These are phyloP conservation scores for Brassica incana DNA, from an alignment of 345 rosid species.

Conservation along the genomic window DNA sequence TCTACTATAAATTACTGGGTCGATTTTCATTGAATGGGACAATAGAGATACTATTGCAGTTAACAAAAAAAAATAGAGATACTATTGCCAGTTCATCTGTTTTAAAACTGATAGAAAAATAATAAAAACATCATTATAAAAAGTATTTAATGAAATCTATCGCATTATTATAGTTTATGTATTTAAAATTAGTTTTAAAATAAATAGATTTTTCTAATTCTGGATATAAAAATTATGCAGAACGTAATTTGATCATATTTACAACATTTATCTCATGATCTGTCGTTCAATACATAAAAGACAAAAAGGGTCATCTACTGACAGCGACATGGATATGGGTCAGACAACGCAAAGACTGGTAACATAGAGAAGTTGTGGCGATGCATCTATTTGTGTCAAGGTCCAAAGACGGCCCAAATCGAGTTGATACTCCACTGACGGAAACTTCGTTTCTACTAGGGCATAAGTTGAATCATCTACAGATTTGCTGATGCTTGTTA, in stretches of 20 bases:
- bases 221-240: not conserved
- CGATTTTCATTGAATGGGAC: not conserved
- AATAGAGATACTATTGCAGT: too few relatives aligned
- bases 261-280: not conserved
- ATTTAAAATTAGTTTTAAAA: too few relatives aligned
- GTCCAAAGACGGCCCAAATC: not conserved
- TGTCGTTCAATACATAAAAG: not conserved
- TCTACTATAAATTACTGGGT: not conserved
- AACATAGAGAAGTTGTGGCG: not conserved
- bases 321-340: not conserved
- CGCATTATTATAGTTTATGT: not conserved
- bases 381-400: not conserved
- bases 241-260: not conserved
- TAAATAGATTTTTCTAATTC: not conserved
- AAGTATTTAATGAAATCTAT: not conserved
- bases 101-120: not conserved
- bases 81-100: not conserved
- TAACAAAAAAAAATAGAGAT: too few relatives aligned
- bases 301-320: not conserved
- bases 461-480: not conserved
- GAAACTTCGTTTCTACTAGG: not conserved
- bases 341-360: not conserved
- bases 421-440: not conserved
- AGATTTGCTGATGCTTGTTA: not conserved
- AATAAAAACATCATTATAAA: too few relatives aligned